Percentiles rank a stretch among this genome's conserved stretches.
phyloP scores from a whole-genome alignment of 202 grass and related monocot genomes.

The Schoenoplectus tabernaemontani region DNA sequence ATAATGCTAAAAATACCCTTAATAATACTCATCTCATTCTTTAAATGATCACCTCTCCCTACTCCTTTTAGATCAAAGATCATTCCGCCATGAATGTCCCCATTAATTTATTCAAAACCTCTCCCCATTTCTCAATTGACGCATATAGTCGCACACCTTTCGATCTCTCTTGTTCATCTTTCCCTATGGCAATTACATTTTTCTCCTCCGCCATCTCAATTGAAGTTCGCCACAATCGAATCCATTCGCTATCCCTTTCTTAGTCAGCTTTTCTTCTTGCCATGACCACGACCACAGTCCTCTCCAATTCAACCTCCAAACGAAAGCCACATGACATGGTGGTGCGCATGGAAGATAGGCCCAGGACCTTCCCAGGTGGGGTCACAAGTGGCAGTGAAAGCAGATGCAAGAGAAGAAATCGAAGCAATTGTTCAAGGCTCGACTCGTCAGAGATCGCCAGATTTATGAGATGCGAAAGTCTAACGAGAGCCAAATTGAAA shows the following conservation, averaged over 20 bases:
- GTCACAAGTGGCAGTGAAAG: slow-evolving; percentile 99
- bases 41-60: no score
- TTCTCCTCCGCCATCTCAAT: not conserved
- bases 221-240: not conserved
- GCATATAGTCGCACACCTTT: no score
- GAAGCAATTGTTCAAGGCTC: slow-evolving; percentile 81
- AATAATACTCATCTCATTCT: no score
- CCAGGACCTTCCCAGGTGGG: slow-evolving; percentile 64
- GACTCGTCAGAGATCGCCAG: slow-evolving; percentile 81
- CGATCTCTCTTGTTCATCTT: not conserved
- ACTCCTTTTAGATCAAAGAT: no score
- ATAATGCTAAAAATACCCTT: no score
- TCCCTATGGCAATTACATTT: not conserved
- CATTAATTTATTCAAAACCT: no score
- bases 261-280: not conserved
- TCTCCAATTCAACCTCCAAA: not conserved
- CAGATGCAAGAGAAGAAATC: slow-evolving; percentile 80
- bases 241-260: not conserved
- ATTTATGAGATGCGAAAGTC: slow-evolving; percentile 96
- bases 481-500: slow-evolving; percentile 64
- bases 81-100: no score
- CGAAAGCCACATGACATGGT: slow-evolving; percentile 36
- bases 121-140: no score
- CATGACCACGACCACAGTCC: not conserved
- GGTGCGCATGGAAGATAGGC: slow-evolving; percentile 67